Percentiles rank a stretch among this genome's conserved stretches.
Evolutionary conservation across 139 green algal species (phyloP).

Genomic region (Haematococcus lacustris): DNA sequence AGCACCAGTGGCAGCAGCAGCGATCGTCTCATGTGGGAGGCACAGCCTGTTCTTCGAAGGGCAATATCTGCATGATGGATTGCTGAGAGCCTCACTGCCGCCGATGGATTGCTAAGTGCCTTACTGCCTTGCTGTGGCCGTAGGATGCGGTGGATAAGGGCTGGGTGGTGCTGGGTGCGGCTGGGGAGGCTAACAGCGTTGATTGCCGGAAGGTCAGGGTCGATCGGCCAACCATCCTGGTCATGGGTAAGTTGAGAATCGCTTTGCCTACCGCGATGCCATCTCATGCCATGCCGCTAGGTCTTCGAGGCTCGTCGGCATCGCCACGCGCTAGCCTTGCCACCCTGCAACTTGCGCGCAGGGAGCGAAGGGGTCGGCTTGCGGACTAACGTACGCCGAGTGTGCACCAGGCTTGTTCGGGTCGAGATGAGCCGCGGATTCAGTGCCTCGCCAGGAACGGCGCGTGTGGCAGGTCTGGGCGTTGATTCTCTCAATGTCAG

Average conservation of each 20-base stretch:
- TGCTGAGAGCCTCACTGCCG: too few species aligned
- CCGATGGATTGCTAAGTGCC: too few species aligned
- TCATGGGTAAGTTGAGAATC: conserved; percentile 56
- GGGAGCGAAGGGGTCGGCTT: conserved; percentile 78
- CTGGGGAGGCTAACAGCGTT: conserved; percentile 36
- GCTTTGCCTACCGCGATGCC: too few species aligned
- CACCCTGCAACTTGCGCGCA: too few species aligned
- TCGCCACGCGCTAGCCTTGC: too few species aligned
- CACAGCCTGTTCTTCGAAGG: too few species aligned
- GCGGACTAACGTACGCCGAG: conserved; percentile 61
- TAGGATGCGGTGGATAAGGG: conserved; percentile 45
- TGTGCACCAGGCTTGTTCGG: conserved; percentile 48
- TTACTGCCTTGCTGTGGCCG: too few species aligned
- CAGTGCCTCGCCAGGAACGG: not conserved
- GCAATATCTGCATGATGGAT: too few species aligned
- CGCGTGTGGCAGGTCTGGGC: not conserved
- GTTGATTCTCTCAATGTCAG: conserved; percentile 92
- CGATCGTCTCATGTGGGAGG: too few species aligned
- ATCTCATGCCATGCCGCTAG: too few species aligned
- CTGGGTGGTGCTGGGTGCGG: conserved; percentile 74
- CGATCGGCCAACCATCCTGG: conserved; percentile 66
- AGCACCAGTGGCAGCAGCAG: too few species aligned
- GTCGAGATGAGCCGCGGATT: conserved; percentile 28
- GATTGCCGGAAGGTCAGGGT: conserved; percentile 27
- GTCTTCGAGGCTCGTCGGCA: too few species aligned